Percentiles rank a stretch among this genome's conserved stretches.
Conservation (phyloP, 179 eudicot species). For the Spinacia oleracea region DNA sequence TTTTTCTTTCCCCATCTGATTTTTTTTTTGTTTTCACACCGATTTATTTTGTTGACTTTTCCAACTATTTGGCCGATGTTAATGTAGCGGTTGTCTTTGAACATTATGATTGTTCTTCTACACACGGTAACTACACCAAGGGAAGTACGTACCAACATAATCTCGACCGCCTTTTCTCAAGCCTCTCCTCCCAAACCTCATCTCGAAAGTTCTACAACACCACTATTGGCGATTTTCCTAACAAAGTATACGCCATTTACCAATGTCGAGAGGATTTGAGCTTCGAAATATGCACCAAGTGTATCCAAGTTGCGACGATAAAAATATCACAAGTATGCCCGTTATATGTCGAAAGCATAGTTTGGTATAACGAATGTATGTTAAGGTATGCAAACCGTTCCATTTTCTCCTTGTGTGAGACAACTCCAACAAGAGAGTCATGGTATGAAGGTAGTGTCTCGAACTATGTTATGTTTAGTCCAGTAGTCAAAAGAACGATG, state of each 20-base stretch:
- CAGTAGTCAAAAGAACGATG: conserved; percentile 5
- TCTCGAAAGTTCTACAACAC: conserved; percentile 12
- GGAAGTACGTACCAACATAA: not conserved
- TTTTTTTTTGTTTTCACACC: not conserved
- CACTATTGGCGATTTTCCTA: conserved; percentile 9
- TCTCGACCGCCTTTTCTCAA: conserved; percentile 12
- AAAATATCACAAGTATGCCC: not conserved
- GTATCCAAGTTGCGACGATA: conserved; percentile 14
- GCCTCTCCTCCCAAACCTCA: conserved; percentile 13
- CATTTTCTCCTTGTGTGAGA: conserved; percentile 24
- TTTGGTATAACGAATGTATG: conserved; percentile 30
- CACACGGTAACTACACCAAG: not conserved
- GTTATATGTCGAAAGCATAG: conserved; percentile 11
- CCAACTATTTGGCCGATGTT: not conserved
- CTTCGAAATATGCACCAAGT: conserved; percentile 14
- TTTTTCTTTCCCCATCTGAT: no score
- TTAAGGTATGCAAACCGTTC: conserved; percentile 30
- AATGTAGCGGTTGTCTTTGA: not conserved
- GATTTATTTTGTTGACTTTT: not conserved
- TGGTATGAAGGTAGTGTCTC: not conserved
- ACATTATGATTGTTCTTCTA: not conserved
- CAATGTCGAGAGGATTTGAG: conserved; percentile 28
- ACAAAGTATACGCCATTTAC: conserved; percentile 25
- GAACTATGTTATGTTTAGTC: conserved; percentile 14
- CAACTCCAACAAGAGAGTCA: not conserved